Percentiles rank a stretch among this genome's conserved stretches.
Evolutionary conservation across 2,329 filamentous ascomycete species (phyloP).

Genomic region (Epichloe bromicola): DNA sequence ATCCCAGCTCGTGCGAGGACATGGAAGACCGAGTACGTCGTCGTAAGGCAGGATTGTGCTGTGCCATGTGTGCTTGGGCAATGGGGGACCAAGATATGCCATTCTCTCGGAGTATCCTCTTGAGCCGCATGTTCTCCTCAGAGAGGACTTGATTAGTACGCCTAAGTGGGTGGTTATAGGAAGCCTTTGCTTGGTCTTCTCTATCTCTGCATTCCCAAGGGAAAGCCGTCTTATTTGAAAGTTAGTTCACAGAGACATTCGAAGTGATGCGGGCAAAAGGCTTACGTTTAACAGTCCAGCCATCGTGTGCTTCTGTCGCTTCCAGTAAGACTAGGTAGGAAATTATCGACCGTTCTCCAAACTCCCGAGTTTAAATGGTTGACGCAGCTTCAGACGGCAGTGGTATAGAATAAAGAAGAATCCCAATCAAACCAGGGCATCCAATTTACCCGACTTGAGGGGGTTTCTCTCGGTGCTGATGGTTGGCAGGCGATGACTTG

Average conservation of each 20-base stretch:
- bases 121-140: constrained; percentile 37
- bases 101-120: constrained; percentile 38
- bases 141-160: constrained; percentile 30
- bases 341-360: neutral
- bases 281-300: neutral
- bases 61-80: constrained; percentile 20
- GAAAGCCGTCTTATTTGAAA: constrained; percentile 16
- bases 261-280: neutral
- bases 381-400: neutral
- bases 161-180: constrained; percentile 36
- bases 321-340: neutral
- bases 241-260: neutral
- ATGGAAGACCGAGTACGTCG: constrained; percentile 19
- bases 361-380: neutral
- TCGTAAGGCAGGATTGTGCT: constrained; percentile 18
- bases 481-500: neutral
- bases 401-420: neutral
- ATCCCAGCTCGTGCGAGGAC: constrained; percentile 15
- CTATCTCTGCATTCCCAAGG: constrained; percentile 41
- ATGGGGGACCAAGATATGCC: constrained; percentile 36
- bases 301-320: neutral
- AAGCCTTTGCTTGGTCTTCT: constrained; percentile 34
- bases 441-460: neutral
- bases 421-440: no score
- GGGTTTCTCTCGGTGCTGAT: neutral